A percentile compares a stretch with the other conserved stretches of the same genome.
phyloP scores from a whole-genome alignment of 768 basidiomycete species.

The Russula dissimulans region DNA sequence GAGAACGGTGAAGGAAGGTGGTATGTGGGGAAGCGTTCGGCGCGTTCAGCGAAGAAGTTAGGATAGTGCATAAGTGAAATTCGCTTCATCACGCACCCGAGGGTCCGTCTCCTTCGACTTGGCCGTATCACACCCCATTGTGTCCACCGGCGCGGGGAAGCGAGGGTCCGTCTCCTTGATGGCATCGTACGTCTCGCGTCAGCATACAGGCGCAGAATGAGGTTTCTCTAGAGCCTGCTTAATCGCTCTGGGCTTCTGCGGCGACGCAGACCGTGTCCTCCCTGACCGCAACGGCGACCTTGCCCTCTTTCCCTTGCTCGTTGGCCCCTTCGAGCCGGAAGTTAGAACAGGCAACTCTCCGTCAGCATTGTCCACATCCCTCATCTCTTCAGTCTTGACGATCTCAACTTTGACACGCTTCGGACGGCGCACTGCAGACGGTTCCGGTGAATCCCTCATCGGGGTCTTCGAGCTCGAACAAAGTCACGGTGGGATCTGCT shows the following conservation, averaged over 20 bases:
- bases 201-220: slow-evolving; percentile 56
- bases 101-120: slow-evolving; percentile 55
- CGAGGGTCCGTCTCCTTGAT: slow-evolving; percentile 70
- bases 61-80: not conserved
- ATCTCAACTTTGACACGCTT: slow-evolving; percentile 28
- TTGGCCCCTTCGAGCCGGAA: not conserved
- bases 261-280: slow-evolving; percentile 23
- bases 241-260: slow-evolving; percentile 50
- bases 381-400: slow-evolving; percentile 4
- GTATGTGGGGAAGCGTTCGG: too few species aligned
- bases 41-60: too few species aligned
- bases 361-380: slow-evolving; percentile 1
- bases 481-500: slow-evolving; percentile 12
- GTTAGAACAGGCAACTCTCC: not conserved
- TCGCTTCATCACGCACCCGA: slow-evolving; percentile 37
- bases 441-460: slow-evolving; percentile 7
- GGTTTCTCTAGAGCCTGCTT: slow-evolving; percentile 45
- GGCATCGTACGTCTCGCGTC: slow-evolving; percentile 60
- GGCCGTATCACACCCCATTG: slow-evolving; percentile 78
- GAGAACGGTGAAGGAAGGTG: too few species aligned
- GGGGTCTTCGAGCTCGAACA: slow-evolving; percentile 20
- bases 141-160: slow-evolving; percentile 81
- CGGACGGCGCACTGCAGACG: slow-evolving; percentile 19
- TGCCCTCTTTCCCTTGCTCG: not conserved
- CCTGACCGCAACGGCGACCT: not conserved